Conservation (phyloP, 192 early-diverging fungal species). For the Podochytrium sp. region DNA sequence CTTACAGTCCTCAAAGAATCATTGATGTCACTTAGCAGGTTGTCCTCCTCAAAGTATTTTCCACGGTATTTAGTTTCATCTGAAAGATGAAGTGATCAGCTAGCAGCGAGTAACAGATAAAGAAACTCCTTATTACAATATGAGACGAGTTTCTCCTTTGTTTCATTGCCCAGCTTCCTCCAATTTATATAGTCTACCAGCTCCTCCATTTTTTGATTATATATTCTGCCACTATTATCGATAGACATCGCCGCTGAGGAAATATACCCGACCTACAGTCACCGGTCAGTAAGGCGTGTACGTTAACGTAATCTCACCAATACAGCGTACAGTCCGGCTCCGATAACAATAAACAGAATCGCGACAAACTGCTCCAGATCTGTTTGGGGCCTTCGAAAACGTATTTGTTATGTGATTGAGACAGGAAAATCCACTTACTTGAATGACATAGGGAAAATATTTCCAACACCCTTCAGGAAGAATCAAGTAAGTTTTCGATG, state of each 20-base stretch:
- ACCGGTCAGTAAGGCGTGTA: too few species aligned
- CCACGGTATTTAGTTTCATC: slow-evolving; percentile 37
- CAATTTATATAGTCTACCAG: slow-evolving; percentile 35
- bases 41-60: slow-evolving; percentile 39
- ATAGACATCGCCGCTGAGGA: slow-evolving; percentile 18
- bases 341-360: slow-evolving; percentile 5
- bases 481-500: too few species aligned
- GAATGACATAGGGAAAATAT: slow-evolving; percentile 27
- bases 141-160: slow-evolving; percentile 11
- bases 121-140: too few species aligned
- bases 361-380: neutral
- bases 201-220: slow-evolving; percentile 39
- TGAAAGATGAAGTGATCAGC: too few species aligned
- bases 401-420: neutral
- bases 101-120: too few species aligned
- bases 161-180: slow-evolving; percentile 23
- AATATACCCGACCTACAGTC: slow-evolving; percentile 21
- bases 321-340: slow-evolving; percentile 1
- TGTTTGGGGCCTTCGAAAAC: neutral
- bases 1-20: slow-evolving; percentile 33
- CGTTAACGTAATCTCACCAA: neutral
- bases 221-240: slow-evolving; percentile 16
- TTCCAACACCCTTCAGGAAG: slow-evolving; percentile 31
- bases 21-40: slow-evolving; percentile 27
- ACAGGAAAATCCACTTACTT: neutral